Evolutionary conservation across 108 stramenopile genomes (phyloP).

Genomic region (Nitzschia sp.): DNA sequence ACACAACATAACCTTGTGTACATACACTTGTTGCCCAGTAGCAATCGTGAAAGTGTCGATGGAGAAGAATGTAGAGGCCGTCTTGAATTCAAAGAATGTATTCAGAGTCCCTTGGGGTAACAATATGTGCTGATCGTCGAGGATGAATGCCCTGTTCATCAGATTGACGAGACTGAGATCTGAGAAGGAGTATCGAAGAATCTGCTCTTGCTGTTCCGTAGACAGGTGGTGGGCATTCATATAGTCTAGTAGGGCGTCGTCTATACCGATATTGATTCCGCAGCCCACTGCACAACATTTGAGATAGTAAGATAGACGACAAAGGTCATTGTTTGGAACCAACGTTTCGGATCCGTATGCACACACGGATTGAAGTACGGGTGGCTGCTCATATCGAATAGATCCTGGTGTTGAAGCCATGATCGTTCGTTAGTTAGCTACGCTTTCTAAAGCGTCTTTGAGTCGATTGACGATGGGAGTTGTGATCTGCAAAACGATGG

Average conservation of each 20-base stretch:
- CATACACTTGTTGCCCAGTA: conserved; percentile 2
- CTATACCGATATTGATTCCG: conserved; percentile 14
- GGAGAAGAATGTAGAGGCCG: conserved; percentile 20
- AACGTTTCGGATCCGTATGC: conserved; percentile 24
- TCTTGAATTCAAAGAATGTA: conserved; percentile 29
- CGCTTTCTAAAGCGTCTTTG: no score
- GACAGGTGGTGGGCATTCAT: conserved; percentile 18
- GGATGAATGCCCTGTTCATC: conserved; percentile 23
- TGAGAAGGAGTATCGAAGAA: conserved; percentile 4
- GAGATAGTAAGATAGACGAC: conserved; percentile 31
- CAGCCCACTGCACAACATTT: conserved; percentile 30
- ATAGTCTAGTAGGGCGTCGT: conserved; percentile 21
- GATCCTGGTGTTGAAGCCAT: not conserved
- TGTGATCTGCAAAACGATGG: no score
- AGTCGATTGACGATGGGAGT: no score
- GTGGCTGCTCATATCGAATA: conserved; percentile 19
- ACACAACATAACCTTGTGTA: conserved; percentile 33
- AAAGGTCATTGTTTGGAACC: conserved; percentile 30
- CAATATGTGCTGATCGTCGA: conserved; percentile 23
- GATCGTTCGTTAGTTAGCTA: no score
- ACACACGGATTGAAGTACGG: conserved; percentile 17
- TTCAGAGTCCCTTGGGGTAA: conserved; percentile 28
- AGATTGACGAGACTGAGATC: conserved; percentile 19
- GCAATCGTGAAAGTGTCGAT: conserved; percentile 16
- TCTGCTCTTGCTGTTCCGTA: conserved; percentile 8